A percentile compares a stretch with the other conserved stretches of the same genome.
These are phyloP conservation scores for Xylaria longipes DNA, from an alignment of 495 filamentous ascomycete species.

Conservation along the genomic window DNA sequence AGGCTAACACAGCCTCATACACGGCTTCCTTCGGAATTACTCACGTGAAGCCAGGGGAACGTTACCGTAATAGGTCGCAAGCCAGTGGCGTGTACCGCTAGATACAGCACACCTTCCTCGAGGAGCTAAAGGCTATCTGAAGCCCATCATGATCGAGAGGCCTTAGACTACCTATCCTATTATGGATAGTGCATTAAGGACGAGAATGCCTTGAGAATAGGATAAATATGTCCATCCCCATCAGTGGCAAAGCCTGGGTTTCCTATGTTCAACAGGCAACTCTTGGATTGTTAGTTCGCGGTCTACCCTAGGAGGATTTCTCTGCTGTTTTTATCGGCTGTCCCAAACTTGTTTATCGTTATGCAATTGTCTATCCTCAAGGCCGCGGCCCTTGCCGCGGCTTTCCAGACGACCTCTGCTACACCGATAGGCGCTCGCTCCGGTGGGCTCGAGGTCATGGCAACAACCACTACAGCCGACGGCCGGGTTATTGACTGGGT, in stretches of 20 bases:
- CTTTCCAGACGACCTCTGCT: constrained; percentile 8
- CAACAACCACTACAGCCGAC: constrained; percentile 30
- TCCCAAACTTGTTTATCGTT: background rate
- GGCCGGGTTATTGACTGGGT: constrained; percentile 38
- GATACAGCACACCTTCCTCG: constrained; percentile 14
- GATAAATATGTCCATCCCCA: constrained; percentile 19
- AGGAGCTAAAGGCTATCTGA: background rate
- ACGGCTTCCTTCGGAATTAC: background rate
- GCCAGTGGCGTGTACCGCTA: background rate
- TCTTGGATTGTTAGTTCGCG: background rate
- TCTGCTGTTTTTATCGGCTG: too few relatives aligned
- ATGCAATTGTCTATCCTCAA: constrained; percentile 23
- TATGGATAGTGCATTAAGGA: background rate
- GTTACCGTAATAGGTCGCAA: constrained; percentile 14
- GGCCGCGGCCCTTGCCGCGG: constrained; percentile 21
- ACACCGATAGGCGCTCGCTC: background rate
- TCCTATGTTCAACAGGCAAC: background rate
- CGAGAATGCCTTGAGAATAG: background rate
- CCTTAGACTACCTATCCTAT: background rate
- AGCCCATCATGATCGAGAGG: constrained; percentile 7
- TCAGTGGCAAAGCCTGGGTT: background rate
- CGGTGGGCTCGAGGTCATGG: constrained; percentile 1
- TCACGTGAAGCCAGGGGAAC: constrained; percentile 13
- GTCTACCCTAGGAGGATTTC: background rate
- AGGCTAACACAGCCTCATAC: background rate